These are phyloP conservation scores for Monosporascus sp. DNA, from an alignment of 2,329 filamentous ascomycete species.

Conservation along the genomic window DNA sequence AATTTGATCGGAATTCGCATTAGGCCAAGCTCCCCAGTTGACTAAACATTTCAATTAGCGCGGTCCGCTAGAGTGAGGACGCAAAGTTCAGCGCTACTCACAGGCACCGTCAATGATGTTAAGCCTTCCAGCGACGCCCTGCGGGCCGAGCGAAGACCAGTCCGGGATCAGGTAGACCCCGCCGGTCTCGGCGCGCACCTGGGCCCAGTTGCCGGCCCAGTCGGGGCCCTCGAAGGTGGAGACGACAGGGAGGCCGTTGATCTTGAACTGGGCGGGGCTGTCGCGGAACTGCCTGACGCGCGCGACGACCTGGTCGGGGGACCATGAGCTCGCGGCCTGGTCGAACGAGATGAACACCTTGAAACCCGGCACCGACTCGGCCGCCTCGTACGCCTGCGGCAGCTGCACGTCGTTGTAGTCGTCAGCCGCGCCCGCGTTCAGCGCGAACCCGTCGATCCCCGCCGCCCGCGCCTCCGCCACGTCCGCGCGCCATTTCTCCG, in stretches of 20 bases:
- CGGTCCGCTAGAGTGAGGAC: not conserved
- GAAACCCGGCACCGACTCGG: constrained; percentile 24
- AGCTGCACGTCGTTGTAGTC: constrained; percentile 20
- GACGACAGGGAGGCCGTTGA: constrained; percentile 39
- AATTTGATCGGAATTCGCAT: constrained; percentile 32
- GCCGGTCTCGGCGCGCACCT: constrained; percentile 31
- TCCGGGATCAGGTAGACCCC: constrained; percentile 40
- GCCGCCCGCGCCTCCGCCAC: constrained; percentile 19
- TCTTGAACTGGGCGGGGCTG: constrained; percentile 33
- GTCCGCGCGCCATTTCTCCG: constrained; percentile 21
- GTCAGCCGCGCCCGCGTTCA: constrained; percentile 20
- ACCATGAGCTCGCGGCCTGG: constrained; percentile 25
- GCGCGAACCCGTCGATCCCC: constrained; percentile 24
- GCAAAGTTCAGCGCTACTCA: constrained; percentile 8
- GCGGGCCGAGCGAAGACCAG: constrained; percentile 39
- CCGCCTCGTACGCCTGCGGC: constrained; percentile 28
- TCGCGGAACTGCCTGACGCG: constrained; percentile 33
- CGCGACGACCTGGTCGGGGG: constrained; percentile 17
- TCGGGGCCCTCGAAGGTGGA: constrained; percentile 46
- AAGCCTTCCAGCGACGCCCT: constrained; percentile 20
- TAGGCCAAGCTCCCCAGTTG: constrained; percentile 46
- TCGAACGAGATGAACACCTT: constrained; percentile 32
- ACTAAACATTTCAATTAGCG: constrained; percentile 23
- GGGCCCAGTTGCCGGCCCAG: constrained; percentile 37
- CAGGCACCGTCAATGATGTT: constrained; percentile 24